Conservation (phyloP, 768 basidiomycete species). For the Leccinum longicurvipes region DNA sequence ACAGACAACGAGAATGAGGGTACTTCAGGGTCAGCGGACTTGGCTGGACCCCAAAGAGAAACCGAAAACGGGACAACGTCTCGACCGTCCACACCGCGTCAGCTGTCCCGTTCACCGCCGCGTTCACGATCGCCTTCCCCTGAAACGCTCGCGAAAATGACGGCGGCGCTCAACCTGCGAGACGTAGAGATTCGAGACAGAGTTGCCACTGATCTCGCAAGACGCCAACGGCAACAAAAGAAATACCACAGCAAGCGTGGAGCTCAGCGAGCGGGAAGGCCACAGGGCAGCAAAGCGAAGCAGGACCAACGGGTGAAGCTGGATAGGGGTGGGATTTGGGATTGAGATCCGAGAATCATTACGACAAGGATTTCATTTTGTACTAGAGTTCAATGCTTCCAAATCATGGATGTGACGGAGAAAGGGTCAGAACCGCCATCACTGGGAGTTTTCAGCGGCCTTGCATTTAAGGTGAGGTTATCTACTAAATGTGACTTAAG, state of each 20-base stretch:
- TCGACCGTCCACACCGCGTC: constrained; percentile 31
- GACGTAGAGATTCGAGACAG: constrained; percentile 48
- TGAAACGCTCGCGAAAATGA: constrained; percentile 40
- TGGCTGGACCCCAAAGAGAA: constrained; percentile 7
- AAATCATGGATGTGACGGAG: constrained; percentile 7
- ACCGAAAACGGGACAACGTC: constrained; percentile 15
- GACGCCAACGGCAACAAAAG: constrained; percentile 60
- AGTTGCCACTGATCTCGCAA: constrained; percentile 60
- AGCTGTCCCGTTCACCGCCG: constrained; percentile 51
- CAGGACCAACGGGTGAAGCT: constrained; percentile 64
- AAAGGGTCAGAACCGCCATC: neutral
- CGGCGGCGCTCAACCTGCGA: constrained; percentile 38
- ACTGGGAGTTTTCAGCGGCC: neutral
- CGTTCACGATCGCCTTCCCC: constrained; percentile 48
- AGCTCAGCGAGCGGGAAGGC: constrained; percentile 57
- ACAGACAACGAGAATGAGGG: neutral
- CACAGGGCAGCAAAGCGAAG: constrained; percentile 84
- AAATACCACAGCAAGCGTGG: constrained; percentile 79
- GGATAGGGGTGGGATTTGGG: constrained; percentile 61
- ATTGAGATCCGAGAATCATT: constrained; percentile 33
- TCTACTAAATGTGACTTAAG: constrained; percentile 11
- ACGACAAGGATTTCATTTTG: constrained; percentile 12
- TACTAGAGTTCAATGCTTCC: constrained; percentile 5
- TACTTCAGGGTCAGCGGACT: neutral
- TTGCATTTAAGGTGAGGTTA: neutral